Percentiles rank a stretch among this genome's conserved stretches.
Evolutionary conservation across 148 eudicot species (phyloP).

Genomic region (Rhododendron kiyosumense): DNA sequence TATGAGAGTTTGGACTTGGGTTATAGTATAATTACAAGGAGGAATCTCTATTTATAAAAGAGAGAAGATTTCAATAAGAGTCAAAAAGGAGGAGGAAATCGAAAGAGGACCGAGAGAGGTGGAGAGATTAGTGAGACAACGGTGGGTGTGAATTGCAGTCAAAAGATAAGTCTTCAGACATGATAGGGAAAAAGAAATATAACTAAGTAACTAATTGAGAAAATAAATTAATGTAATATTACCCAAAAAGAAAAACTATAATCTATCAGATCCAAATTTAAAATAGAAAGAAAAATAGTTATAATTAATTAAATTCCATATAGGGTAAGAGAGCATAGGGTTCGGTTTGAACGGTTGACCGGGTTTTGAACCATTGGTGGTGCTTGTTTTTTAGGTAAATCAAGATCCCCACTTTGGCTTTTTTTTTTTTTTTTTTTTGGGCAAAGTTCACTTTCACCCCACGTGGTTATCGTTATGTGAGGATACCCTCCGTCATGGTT

Average conservation of each 20-base stretch:
- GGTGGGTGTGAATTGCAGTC: neutral
- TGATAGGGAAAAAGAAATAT: neutral
- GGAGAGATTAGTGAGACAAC: neutral
- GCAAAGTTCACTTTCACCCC: too few species aligned
- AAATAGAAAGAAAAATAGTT: neutral
- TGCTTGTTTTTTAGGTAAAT: neutral
- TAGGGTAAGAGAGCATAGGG: neutral
- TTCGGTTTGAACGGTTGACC: slow-evolving; percentile 5
- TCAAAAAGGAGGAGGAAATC: neutral
- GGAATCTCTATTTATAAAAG: neutral
- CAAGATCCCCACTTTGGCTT: neutral
- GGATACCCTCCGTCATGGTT: too few species aligned
- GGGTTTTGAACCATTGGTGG: slow-evolving; percentile 8
- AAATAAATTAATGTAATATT: neutral
- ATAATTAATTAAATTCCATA: neutral
- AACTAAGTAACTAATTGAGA: neutral
- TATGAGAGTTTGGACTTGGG: neutral
- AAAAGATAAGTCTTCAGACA: neutral
- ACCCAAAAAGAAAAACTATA: neutral
- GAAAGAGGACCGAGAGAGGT: neutral
- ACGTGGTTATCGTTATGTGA: too few species aligned
- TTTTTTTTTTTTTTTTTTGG: neutral
- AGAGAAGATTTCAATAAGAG: neutral
- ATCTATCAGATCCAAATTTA: too few species aligned
- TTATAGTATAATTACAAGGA: neutral